Conservation (phyloP, 73 alveolate species). For the Paramecium sonneborni region DNA sequence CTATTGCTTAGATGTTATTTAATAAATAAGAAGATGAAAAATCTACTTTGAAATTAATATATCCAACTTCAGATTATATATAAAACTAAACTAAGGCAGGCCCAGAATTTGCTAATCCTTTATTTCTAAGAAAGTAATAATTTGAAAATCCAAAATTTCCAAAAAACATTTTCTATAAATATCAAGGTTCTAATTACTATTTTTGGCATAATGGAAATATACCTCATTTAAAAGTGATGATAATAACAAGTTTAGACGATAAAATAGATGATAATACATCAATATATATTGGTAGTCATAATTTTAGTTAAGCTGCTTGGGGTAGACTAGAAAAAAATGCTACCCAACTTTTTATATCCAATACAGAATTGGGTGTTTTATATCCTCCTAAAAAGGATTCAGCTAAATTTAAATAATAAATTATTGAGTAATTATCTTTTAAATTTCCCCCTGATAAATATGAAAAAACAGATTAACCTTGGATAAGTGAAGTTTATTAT, state of each 20-base stretch:
- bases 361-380: constrained; percentile 60
- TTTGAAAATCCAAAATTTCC: constrained; percentile 57
- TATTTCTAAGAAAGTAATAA: constrained; percentile 25
- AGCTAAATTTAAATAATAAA: neutral
- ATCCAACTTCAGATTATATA: constrained; percentile 62
- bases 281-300: constrained; percentile 64
- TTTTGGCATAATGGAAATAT: constrained; percentile 59
- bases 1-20: neutral
- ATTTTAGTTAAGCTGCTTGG: constrained; percentile 67
- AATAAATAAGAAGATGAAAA: constrained; percentile 18
- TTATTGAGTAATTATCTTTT: neutral
- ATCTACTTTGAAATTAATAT: constrained; percentile 48
- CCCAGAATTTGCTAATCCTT: constrained; percentile 60
- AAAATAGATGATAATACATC: constrained; percentile 55
- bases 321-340: constrained; percentile 61
- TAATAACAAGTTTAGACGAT: constrained; percentile 19
- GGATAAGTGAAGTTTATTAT: constrained; percentile 39
- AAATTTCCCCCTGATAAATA: constrained; percentile 37
- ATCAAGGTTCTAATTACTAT: constrained; percentile 34
- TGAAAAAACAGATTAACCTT: constrained; percentile 38
- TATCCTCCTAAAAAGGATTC: constrained; percentile 60
- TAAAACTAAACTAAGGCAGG: constrained; percentile 45
- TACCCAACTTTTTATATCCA: constrained; percentile 31
- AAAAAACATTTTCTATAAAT: constrained; percentile 34
- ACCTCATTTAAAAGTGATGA: constrained; percentile 64